These are phyloP conservation scores for Pyricularia grisea DNA, from an alignment of 2,329 filamentous ascomycete genomes.

Conservation along the genomic window DNA sequence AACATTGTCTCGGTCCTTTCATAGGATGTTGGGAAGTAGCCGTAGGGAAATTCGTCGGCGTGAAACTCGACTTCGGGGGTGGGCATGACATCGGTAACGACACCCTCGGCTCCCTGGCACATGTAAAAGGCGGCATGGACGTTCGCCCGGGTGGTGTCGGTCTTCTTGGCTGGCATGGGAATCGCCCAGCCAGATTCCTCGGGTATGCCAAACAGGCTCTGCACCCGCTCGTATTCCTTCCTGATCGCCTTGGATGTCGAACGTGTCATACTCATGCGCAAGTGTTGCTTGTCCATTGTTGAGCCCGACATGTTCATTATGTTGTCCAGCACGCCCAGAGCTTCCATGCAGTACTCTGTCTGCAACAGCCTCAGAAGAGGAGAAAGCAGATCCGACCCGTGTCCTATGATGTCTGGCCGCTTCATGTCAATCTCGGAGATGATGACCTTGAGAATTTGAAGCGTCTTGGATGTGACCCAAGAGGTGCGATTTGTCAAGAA, in stretches of 20 bases:
- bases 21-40: constrained; percentile 56
- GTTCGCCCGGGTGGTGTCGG: constrained; percentile 75
- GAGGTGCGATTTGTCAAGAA: constrained; percentile 79
- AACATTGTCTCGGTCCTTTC: constrained; percentile 87
- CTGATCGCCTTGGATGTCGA: constrained; percentile 75
- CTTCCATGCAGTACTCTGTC: constrained; percentile 89
- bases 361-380: constrained; percentile 82
- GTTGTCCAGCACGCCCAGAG: constrained; percentile 82
- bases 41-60: constrained; percentile 75
- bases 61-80: constrained; percentile 91
- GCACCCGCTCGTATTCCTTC: constrained; percentile 90
- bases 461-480: constrained; percentile 89
- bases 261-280: constrained; percentile 97
- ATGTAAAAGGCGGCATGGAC: constrained; percentile 96
- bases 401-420: constrained; percentile 77
- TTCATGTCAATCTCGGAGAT: constrained; percentile 91
- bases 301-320: constrained; percentile 92
- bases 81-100: constrained; percentile 48
- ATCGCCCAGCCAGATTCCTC: constrained; percentile 96
- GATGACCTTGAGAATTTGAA: constrained; percentile 77
- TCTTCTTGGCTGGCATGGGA: constrained; percentile 83
- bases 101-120: constrained; percentile 61
- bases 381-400: constrained; percentile 91
- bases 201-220: constrained; percentile 93
- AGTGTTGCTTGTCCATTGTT: constrained; percentile 85